Base-by-base conservation (phyloP, 768 basidiomycete genomes). In the Tephrocybe sp. region DNA sequence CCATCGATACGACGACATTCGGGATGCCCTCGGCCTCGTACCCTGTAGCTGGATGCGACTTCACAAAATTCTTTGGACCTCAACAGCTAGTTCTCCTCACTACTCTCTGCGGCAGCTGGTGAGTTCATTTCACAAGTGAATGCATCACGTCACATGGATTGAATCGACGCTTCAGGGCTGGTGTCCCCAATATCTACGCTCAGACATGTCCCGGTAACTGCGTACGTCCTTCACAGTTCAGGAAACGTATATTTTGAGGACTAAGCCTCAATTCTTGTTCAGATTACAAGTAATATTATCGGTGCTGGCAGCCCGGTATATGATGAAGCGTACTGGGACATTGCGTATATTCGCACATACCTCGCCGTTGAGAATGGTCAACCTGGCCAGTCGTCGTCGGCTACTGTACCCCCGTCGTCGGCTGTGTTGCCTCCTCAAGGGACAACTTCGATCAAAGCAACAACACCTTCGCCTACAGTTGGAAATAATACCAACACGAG, bases 41-140 rank as follows among this genome's bases (percentile, higher is more conserved):
- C 67, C 78, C 82, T 1, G 60, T 72, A 1, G 60, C 71, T 3
- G 70, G 71, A 2, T 91, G 89, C 62, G 64, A 79, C 39, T 67
- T 81, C 19, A 66, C 68, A 12, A 47, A 72, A 34, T 84, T 73
- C 64, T 86, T 88, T 63, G 68, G 77, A 25, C 78, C 82, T 6
- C 86, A 90, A 55, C 71, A 78, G 29, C 69, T 90, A 15, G 78
- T 88, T 9, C 74, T 90, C 21, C 76, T 86, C 34, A 89, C 82
- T 16, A 86, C 85, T 0, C 72, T 86, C 9, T 86, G 84, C 50
- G 83, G 83, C 45, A 54, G 50, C 12, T 73, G 72, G 71, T 72
- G 43, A 36, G 63, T 29, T 18, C 3, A 13, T 2, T 13, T 21
- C 36, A 4, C 13, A n/a, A 7, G 29, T n/a, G 29, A 7, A 30